Base-by-base conservation (phyloP, 257 asterid genomes). In the Cruciata laevipes region DNA sequence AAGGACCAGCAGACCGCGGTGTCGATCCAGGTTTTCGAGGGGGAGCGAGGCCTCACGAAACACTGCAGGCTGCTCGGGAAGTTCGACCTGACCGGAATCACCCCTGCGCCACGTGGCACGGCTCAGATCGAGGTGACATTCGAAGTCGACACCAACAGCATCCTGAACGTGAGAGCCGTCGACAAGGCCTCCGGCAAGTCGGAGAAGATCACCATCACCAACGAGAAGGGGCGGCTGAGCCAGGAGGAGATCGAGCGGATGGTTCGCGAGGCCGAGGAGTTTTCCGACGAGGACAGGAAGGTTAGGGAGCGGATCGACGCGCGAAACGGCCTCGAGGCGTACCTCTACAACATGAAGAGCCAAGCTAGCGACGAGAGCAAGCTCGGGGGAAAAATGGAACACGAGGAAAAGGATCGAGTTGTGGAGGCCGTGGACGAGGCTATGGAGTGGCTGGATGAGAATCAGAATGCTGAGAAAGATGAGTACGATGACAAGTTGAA, bases 101-200 rank as follows among this genome's bases (percentile, higher is more conserved):
- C 96, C 67, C 96, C 95, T 2, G 90, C 96, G 63, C 95, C 91
- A 74, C 86, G 95, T 80, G 96, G 96, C 57, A 86, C 94, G 31
- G 94, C 97, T 68, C 96, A 90, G 65, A 90, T 88, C 3, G 97
- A 90, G 69, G 96, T 90, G 0, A 90, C 97, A 11, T 90, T 90
- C 13, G 96, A 88, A 61, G 95, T 88, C 0, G 96, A 88, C 32
- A 89, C 95, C 62, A 86, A 90, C 14, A 92, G 96, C 44, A 90
- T 90, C 30, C 79, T 84, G 9, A 80, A 80, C 32, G 86, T 85
- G 18, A 85, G 71, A 72, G 90, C 90, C 0, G 90, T 82, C 53
- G 90, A 85, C 73, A 85, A 83, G 73, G 90, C 88, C 53, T 74
- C 86, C 14, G 85, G 82, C 14, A 77, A 79, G 47, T 76, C 82